phyloP scores from a whole-genome alignment of 2,329 filamentous ascomycete genomes.

The Colletotrichum falcatum region DNA sequence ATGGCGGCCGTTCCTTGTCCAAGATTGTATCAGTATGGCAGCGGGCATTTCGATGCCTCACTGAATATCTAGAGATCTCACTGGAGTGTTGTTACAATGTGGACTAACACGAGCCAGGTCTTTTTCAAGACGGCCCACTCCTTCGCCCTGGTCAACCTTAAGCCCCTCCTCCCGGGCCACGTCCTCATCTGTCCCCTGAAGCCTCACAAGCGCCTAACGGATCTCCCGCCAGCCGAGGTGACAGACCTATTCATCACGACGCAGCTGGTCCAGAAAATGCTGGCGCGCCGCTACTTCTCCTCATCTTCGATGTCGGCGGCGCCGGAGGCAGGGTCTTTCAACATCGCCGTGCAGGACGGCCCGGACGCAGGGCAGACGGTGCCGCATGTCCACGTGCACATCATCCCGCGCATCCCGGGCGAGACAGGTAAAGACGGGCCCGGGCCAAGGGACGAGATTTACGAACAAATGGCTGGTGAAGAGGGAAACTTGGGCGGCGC shows the following conservation, averaged over 20 bases:
- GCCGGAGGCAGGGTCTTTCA: slow-evolving; percentile 78
- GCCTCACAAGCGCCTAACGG: slow-evolving; percentile 77
- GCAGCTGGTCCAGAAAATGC: slow-evolving; percentile 82
- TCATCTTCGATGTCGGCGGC: slow-evolving; percentile 59
- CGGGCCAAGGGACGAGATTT: slow-evolving; percentile 77
- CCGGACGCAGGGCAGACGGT: slow-evolving; percentile 92
- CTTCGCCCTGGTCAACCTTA: slow-evolving; percentile 94
- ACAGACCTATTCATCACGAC: slow-evolving; percentile 89
- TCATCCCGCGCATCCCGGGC: slow-evolving; percentile 79
- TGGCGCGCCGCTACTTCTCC: slow-evolving; percentile 69
- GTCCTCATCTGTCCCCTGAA: slow-evolving; percentile 86
- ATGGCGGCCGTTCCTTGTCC: neutral
- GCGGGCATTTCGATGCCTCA: neutral
- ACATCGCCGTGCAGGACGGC: slow-evolving; percentile 96
- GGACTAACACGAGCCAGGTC: slow-evolving; percentile 67
- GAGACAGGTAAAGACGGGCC: slow-evolving; percentile 58
- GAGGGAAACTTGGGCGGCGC: slow-evolving; percentile 84
- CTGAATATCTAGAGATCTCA: neutral
- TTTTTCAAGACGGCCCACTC: slow-evolving; percentile 84
- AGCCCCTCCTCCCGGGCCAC: slow-evolving; percentile 92
- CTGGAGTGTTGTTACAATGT: too few relatives aligned
- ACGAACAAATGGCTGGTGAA: slow-evolving; percentile 84
- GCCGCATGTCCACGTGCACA: slow-evolving; percentile 91
- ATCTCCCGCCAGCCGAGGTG: slow-evolving; percentile 78
- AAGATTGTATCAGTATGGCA: neutral